Conservation (phyloP, 495 filamentous ascomycete genomes). For the Aspergillus taichungensis region DNA sequence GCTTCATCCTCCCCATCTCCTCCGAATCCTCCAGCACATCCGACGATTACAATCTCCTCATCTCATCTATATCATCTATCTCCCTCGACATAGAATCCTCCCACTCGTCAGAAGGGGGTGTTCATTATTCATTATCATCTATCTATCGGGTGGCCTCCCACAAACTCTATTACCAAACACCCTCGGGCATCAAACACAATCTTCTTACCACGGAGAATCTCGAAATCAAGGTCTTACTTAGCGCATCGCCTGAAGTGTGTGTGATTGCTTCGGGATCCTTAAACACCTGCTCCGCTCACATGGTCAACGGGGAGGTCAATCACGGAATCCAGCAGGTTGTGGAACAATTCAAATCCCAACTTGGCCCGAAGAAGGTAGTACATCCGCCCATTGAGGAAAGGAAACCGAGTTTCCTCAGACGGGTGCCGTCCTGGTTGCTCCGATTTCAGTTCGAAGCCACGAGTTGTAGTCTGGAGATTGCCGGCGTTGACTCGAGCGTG, state of each 20-base stretch:
- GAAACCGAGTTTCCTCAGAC: slow-evolving; percentile 62
- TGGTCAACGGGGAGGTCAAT: slow-evolving; percentile 86
- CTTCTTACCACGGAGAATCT: slow-evolving; percentile 76
- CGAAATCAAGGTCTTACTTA: slow-evolving; percentile 77
- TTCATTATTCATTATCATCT: slow-evolving; percentile 77
- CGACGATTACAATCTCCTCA: slow-evolving; percentile 84
- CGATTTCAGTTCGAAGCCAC: slow-evolving; percentile 78
- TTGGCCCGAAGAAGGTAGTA: slow-evolving; percentile 53
- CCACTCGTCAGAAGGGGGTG: slow-evolving; percentile 75
- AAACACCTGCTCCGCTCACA: slow-evolving; percentile 78
- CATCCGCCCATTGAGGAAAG: slow-evolving; percentile 39
- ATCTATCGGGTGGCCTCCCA: slow-evolving; percentile 78
- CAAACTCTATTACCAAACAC: slow-evolving; percentile 91
- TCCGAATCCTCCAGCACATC: slow-evolving; percentile 45
- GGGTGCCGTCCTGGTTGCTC: slow-evolving; percentile 73
- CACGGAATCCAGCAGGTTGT: slow-evolving; percentile 88
- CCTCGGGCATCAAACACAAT: slow-evolving; percentile 69
- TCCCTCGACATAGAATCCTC: slow-evolving; percentile 89
- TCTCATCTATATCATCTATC: slow-evolving; percentile 86
- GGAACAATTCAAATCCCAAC: slow-evolving; percentile 58
- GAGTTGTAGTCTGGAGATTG: slow-evolving; percentile 83
- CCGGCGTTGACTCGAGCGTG: slow-evolving; percentile 74
- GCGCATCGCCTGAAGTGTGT: slow-evolving; percentile 74
- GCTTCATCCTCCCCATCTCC: slow-evolving; percentile 73
- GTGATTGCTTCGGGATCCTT: slow-evolving; percentile 72